phyloP scores from a whole-genome alignment of 768 basidiomycete species.

The Calocera cornea region DNA sequence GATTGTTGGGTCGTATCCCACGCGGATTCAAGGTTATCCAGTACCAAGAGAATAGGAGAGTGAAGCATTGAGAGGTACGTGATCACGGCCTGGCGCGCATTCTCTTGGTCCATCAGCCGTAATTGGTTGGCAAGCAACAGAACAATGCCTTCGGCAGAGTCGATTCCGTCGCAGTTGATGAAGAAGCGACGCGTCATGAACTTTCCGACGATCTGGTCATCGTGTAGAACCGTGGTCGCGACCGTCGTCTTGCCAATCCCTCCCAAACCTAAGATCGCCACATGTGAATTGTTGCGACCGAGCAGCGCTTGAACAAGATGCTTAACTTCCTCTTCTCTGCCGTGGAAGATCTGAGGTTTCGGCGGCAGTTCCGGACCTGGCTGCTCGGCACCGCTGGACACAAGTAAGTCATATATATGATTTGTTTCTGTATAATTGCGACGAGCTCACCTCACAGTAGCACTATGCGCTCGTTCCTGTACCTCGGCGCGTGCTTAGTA shows the following conservation, averaged over 20 bases:
- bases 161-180: background rate
- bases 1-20: slow-evolving; percentile 22
- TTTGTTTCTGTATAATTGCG: too few relatives aligned
- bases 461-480: too few relatives aligned
- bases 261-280: background rate
- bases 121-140: background rate
- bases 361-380: background rate
- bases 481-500: too few relatives aligned
- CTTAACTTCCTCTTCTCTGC: background rate
- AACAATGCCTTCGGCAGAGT: background rate
- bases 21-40: slow-evolving; percentile 33
- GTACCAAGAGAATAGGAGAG: slow-evolving; percentile 20
- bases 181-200: background rate
- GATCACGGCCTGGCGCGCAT: background rate
- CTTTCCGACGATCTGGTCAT: background rate
- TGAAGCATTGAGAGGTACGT: background rate
- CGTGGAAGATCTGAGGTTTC: background rate
- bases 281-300: background rate
- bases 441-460: too few relatives aligned
- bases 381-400: background rate
- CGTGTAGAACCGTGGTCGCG: background rate
- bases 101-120: background rate
- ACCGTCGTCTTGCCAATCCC: background rate
- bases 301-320: background rate
- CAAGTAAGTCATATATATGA: too few relatives aligned